Evolutionary conservation across 352 stramenopile genomes (phyloP).

Genomic region (Phytophthora syringae): DNA sequence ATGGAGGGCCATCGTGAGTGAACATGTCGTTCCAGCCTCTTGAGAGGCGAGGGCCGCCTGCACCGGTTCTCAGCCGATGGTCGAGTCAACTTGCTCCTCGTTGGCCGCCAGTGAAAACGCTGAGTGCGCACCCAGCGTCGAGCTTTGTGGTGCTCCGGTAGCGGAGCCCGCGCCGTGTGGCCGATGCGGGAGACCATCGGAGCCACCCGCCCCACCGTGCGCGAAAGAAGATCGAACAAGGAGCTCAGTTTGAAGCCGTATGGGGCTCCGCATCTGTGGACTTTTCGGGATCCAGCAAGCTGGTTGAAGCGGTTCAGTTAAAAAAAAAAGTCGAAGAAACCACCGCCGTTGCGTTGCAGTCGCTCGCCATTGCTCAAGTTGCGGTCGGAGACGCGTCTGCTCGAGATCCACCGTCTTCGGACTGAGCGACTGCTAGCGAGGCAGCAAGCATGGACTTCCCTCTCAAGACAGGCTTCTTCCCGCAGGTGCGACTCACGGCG

Average conservation of each 20-base stretch:
- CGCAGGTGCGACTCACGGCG: conserved; percentile 50
- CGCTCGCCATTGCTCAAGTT: conserved; percentile 32
- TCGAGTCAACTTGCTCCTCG: no score
- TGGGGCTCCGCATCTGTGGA: conserved; percentile 16
- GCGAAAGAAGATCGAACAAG: conserved; percentile 34
- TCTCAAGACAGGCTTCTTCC: conserved; percentile 76
- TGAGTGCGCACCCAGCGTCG: no score
- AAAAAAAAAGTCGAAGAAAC: conserved; percentile 41
- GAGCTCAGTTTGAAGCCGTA: conserved; percentile 13
- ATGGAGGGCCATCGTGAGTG: no score
- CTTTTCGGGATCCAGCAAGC: conserved; percentile 3
- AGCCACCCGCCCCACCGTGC: conserved; percentile 3
- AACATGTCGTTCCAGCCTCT: no score
- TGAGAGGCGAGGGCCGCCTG: no score
- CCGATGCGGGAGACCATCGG: conserved; percentile 9
- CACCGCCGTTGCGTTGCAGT: not conserved
- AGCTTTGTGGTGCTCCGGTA: no score
- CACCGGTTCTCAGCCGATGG: no score
- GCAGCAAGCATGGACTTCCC: conserved; percentile 65
- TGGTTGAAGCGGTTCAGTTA: conserved; percentile 21
- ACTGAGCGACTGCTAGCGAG: not conserved
- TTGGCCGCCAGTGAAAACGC: no score
- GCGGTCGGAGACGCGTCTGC: conserved; percentile 26
- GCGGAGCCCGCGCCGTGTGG: no score
- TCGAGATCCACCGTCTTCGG: not conserved